A percentile compares a stretch with the other conserved stretches of the same genome.
Conservation (phyloP, 176 grass and related monocot species). For the Saccharum spontaneum region DNA sequence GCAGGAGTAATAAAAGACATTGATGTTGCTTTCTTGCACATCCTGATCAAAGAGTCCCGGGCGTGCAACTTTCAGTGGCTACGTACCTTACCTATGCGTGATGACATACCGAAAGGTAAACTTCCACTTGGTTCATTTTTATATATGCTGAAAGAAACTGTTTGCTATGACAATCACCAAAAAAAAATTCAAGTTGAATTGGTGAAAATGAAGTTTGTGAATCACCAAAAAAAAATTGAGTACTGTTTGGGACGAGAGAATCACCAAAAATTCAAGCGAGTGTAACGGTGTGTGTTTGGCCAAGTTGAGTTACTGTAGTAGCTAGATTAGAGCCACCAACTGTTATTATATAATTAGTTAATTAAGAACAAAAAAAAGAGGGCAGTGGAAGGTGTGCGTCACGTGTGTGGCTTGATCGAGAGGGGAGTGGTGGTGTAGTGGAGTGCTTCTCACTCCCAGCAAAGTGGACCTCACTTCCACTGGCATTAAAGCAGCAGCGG, state of each 20-base stretch:
- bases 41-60: conserved; percentile 16
- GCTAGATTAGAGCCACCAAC: conserved; percentile 25
- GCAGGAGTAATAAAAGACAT: background rate
- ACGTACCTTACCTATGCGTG: background rate
- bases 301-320: background rate
- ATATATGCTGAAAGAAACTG: background rate
- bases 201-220: background rate
- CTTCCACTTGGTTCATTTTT: background rate
- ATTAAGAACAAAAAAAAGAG: background rate
- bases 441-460: conserved; percentile 63
- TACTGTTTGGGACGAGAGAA: background rate
- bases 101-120: background rate
- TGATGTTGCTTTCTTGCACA: conserved; percentile 39
- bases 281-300: background rate
- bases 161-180: background rate
- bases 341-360: background rate
- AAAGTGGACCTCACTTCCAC: conserved; percentile 60
- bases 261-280: background rate
- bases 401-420: background rate
- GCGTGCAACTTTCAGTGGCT: conserved; percentile 12
- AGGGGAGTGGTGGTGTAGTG: conserved; percentile 32
- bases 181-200: background rate
- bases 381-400: background rate
- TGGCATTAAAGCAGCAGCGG: conserved; percentile 36
- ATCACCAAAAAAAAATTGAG: background rate